Evolutionary conservation across 2,329 filamentous ascomycete genomes (phyloP), one percentile per base, ranked within the genome.

Genomic region (Didymellaceae sp.): DNA sequence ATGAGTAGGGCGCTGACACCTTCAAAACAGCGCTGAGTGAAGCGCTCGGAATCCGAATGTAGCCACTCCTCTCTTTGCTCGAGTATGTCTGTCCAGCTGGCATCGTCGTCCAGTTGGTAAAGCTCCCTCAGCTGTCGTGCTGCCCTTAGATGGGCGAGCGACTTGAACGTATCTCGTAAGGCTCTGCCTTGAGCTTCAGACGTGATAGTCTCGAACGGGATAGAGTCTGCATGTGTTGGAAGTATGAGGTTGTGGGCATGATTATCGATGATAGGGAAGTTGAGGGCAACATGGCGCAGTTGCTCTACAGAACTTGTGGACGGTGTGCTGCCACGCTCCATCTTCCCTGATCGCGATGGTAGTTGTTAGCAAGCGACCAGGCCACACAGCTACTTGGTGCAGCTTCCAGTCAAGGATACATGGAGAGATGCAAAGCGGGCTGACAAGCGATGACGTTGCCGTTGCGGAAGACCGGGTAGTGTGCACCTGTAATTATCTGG

Each of bases 1-100:
- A 95, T 80, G 1, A 95, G 78, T 9, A 93, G 78, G 1, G 82
- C 84, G 67, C 92, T 85, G 21, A 90, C 88, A 1, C 89, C 89
- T 10, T 82, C 73, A 4, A 95, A 79, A 61, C 89, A 94, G 55
- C 77, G 79, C 34, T 75, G 77, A 9, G 83, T 78, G 77, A 91
- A 85, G 2, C 72, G 79, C 5, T 84, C 76, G 62, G 79, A 30
- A 71, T 77, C 58, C 16, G 74, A 71, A 20, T 76, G 66, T 7
- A 83, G 69, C 65, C 76, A 76, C 54, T 77, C 74, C 21, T 74
- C 62, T 41, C 81, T 75, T 45, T 80, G 79, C 26, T 74, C 70
- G 41, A 81, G 73, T 22, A 86, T 76, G 4, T 80, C 78, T 3
- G 78, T 70, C 80, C 89, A 91, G 5, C 82, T 82, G n/a, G 80